phyloP scores from a whole-genome alignment of 2,329 filamentous ascomycete genomes.

The Monilinia vaccinii-corymbosi region DNA sequence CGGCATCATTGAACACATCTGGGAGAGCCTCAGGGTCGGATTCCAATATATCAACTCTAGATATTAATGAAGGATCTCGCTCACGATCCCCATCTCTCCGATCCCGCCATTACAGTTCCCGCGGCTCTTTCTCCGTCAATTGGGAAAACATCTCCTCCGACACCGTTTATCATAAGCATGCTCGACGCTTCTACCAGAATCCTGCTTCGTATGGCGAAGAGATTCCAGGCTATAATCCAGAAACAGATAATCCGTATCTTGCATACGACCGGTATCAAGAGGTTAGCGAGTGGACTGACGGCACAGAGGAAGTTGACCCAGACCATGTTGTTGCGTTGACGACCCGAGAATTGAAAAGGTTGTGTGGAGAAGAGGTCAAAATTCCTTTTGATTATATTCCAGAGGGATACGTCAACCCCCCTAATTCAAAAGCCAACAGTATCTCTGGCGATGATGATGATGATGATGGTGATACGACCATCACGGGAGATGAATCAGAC shows the following conservation, averaged over 20 bases:
- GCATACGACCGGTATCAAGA: not conserved
- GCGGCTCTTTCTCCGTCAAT: not conserved
- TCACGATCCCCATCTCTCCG: not conserved
- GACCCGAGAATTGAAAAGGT: not conserved
- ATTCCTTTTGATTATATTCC: constrained; percentile 4
- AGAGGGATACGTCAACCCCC: not conserved
- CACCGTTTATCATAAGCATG: constrained; percentile 2
- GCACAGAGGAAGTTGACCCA: not conserved
- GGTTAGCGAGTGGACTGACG: constrained; percentile 1
- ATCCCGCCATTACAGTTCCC: not conserved
- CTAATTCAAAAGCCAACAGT: not conserved
- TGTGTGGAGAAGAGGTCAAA: not conserved
- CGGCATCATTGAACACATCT: not conserved
- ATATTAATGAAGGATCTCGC: not conserved
- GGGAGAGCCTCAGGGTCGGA: not conserved
- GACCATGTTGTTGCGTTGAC: constrained; percentile 4
- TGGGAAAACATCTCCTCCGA: constrained; percentile 1
- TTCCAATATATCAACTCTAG: not conserved
- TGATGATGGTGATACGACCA: not conserved
- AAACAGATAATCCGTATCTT: constrained; percentile 1
- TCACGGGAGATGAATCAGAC: not conserved
- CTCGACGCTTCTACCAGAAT: not conserved
- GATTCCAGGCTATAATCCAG: not conserved
- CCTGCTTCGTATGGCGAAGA: not conserved
- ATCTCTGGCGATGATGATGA: not conserved